Evolutionary conservation across 2,329 filamentous ascomycete genomes (phyloP).

Genomic region (Pseudophaeomoniella oleicola): DNA sequence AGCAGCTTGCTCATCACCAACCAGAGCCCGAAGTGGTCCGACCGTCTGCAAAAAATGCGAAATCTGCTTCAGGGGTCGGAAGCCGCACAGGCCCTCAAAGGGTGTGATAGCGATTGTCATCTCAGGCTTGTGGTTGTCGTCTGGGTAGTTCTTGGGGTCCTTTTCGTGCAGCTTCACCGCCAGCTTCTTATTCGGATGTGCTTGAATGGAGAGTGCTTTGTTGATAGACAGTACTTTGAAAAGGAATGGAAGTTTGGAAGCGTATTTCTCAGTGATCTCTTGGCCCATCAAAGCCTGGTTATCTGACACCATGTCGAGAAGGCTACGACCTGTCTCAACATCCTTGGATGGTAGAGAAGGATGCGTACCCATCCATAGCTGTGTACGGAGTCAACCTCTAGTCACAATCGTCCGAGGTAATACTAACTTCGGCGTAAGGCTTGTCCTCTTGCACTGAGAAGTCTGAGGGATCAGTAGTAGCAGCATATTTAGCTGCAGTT

Average conservation of each 20-base stretch:
- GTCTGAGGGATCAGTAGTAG: constrained; percentile 61
- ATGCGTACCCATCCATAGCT: constrained; percentile 99
- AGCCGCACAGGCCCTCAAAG: constrained; percentile 92
- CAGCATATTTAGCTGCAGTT: constrained; percentile 76
- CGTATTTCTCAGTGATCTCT: constrained; percentile 60
- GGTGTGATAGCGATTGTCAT: constrained; percentile 97
- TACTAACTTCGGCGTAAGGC: constrained; percentile 79
- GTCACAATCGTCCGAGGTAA: neutral
- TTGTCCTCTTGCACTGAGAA: constrained; percentile 72
- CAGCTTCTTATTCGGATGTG: constrained; percentile 88
- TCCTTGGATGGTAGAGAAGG: constrained; percentile 91
- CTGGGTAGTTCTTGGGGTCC: constrained; percentile 89
- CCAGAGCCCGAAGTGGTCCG: constrained; percentile 47
- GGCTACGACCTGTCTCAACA: constrained; percentile 63
- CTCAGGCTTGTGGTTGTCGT: constrained; percentile 99
- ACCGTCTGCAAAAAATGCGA: constrained; percentile 63
- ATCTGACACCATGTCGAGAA: constrained; percentile 76
- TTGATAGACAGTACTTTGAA: constrained; percentile 96
- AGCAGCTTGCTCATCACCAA: constrained; percentile 49
- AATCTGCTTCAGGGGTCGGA: constrained; percentile 77
- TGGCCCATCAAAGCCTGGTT: constrained; percentile 70
- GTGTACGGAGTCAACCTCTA: constrained; percentile 38
- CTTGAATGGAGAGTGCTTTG: constrained; percentile 94
- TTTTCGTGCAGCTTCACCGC: constrained; percentile 75
- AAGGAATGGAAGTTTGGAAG: constrained; percentile 76